Evolutionary conservation across 768 basidiomycete species (phyloP).

Genomic region (Macrolepiota dolichaula): DNA sequence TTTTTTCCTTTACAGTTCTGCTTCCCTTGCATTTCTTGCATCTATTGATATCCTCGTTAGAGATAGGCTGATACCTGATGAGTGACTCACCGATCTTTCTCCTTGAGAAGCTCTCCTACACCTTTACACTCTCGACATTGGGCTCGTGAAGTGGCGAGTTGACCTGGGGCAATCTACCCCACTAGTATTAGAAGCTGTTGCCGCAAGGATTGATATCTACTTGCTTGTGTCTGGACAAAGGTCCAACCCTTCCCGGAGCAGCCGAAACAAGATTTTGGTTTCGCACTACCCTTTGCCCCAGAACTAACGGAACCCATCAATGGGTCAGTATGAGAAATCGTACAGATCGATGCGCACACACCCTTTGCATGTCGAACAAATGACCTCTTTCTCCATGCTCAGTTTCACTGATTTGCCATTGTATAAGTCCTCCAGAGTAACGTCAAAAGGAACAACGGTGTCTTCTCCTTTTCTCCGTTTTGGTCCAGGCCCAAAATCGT

Average conservation of each 20-base stretch:
- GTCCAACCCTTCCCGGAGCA: constrained; percentile 87
- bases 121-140: constrained; percentile 72
- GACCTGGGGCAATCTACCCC: neutral
- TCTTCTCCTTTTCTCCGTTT: constrained; percentile 64
- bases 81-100: constrained; percentile 71
- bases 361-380: constrained; percentile 84
- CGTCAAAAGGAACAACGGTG: constrained; percentile 73
- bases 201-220: constrained; percentile 2
- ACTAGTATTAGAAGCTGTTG: neutral
- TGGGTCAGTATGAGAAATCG: constrained; percentile 5
- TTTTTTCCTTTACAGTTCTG: constrained; percentile 83
- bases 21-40: constrained; percentile 96
- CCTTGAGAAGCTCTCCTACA: constrained; percentile 65
- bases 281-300: constrained; percentile 81
- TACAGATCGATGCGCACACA: constrained; percentile 26
- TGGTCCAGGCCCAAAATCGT: constrained; percentile 60
- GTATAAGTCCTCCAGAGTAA: constrained; percentile 90
- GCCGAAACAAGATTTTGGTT: constrained; percentile 74
- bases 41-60: constrained; percentile 34
- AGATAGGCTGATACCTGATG: constrained; percentile 8
- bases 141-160: constrained; percentile 42
- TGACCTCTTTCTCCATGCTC: constrained; percentile 81
- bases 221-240: constrained; percentile 53
- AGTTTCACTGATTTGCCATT: constrained; percentile 87
- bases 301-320: constrained; percentile 42